Percentiles rank a stretch among this genome's conserved stretches.
Evolutionary conservation across 2,329 filamentous ascomycete species (phyloP).

Genomic region (Biscogniauxia sp.): DNA sequence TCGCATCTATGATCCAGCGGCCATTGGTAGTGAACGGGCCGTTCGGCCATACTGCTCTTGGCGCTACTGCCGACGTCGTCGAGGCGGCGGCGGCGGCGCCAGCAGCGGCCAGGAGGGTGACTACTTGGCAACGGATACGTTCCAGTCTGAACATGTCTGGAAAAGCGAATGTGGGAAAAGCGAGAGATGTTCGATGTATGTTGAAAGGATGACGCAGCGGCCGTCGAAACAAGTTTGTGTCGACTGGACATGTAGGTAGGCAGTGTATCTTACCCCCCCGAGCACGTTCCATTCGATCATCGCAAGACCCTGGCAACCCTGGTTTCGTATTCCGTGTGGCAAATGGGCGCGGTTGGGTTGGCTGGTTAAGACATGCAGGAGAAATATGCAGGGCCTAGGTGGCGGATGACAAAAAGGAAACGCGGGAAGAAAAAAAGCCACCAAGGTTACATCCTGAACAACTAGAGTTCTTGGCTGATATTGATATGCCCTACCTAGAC

Average conservation of each 20-base stretch:
- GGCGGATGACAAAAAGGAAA: neutral
- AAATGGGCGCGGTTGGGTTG: neutral
- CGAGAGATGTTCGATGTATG: neutral
- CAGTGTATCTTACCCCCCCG: neutral
- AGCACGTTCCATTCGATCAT: neutral
- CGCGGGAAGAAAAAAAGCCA: too few species aligned
- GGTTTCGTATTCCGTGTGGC: neutral
- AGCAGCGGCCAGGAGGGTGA: slow-evolving; percentile 6
- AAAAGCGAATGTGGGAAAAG: neutral
- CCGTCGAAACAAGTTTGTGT: neutral
- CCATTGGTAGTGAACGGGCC: slow-evolving; percentile 42
- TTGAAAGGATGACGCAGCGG: neutral
- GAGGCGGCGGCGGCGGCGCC: slow-evolving; percentile 12
- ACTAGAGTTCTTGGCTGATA: too few species aligned
- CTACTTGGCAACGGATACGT: neutral
- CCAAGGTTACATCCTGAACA: too few species aligned
- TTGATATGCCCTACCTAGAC: too few species aligned
- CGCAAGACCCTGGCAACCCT: neutral
- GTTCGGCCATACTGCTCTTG: slow-evolving; percentile 37
- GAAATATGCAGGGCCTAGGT: neutral
- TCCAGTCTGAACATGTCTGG: neutral
- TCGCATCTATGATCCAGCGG: slow-evolving; percentile 42
- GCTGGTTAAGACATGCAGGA: neutral
- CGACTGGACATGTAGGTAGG: neutral
- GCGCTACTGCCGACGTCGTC: slow-evolving; percentile 8